Evolutionary conservation across 768 basidiomycete genomes (phyloP), one percentile per base, ranked within the genome.

Genomic region (Cantharellus anzutake): DNA sequence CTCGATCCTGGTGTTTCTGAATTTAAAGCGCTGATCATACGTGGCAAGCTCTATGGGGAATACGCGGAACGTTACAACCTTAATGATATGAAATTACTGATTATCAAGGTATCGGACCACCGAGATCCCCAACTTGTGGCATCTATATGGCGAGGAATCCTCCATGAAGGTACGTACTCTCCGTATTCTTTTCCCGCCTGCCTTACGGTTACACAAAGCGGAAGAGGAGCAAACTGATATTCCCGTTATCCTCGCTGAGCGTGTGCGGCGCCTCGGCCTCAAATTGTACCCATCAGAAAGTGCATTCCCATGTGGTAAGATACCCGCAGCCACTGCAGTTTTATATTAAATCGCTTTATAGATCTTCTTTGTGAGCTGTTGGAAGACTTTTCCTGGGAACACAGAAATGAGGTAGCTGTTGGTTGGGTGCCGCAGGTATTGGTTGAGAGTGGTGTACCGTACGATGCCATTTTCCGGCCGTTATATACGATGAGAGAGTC

Each of bases 31-130:
- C 38, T 51, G 41, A 52, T 29, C 44, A 39, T 16, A 4, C 58
- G 41, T 50, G 50, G 50, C 5, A 63, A 97, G 91, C 76, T 98
- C 52, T 98, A 87, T 67, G 82, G 85, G 72, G 75, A 80, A 52
- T 98, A 87, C 67, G 93, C 91, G 3, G 76, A 87, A 56, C 84
- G 91, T 3, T 87, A 92, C 65, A 82, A 89, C 64, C 75, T 96
- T 11, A 80, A 85, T 3, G 75, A 82, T 42, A 81, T 89, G 69
- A 89, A 91, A 67, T 75, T 99, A 3, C 76, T 96, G 37, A 92
- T 94, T 67, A 75, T 97, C 59, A 86, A 96, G 68, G 86, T 94
- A 4, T 93, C 94, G 4, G 91, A 93, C 68, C 90, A 94, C 68
- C 81, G 82, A 3, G 90, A 98, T 64, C 83, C 88, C 60, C 78